Evolutionary conservation across 441 rosid genomes (phyloP).

Genomic region (Populus hybrid): DNA sequence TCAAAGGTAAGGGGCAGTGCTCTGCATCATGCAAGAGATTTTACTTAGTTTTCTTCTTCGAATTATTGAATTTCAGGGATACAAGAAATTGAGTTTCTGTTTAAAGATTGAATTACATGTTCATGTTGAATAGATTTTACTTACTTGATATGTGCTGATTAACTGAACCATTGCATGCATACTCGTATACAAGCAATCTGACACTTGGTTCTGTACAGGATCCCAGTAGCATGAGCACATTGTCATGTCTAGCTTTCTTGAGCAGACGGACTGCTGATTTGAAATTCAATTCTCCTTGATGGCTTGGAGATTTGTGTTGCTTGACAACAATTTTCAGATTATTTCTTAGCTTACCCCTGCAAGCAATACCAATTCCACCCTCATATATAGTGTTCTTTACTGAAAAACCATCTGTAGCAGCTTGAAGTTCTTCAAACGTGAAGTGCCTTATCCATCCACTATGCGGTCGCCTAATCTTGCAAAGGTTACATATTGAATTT

Average conservation of each 20-base stretch:
- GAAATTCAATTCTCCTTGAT: conserved; percentile 24
- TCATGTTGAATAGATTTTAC: background rate
- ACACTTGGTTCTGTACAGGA: conserved; percentile 33
- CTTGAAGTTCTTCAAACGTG: conserved; percentile 31
- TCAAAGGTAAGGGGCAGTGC: conserved; percentile 27
- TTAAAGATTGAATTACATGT: background rate
- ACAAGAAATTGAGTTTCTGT: background rate
- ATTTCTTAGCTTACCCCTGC: conserved; percentile 29
- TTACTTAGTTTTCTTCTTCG: background rate
- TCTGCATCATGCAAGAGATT: conserved; percentile 26
- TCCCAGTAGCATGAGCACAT: conserved; percentile 37
- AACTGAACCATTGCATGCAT: conserved; percentile 39
- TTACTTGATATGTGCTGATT: conserved; percentile 36
- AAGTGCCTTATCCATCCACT: conserved; percentile 26
- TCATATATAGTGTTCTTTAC: conserved; percentile 27
- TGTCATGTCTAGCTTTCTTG: conserved; percentile 30
- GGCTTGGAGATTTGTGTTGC: background rate
- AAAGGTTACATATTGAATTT: conserved; percentile 29
- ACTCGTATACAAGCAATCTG: conserved; percentile 41
- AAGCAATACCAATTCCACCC: conserved; percentile 17
- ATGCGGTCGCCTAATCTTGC: conserved; percentile 33
- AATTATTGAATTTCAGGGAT: background rate
- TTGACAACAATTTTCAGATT: conserved; percentile 31
- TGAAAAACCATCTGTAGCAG: conserved; percentile 41
- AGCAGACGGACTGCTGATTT: conserved; percentile 23